Base-by-base conservation (phyloP, 352 stramenopile genomes). In the Phytophthora fragariae region DNA sequence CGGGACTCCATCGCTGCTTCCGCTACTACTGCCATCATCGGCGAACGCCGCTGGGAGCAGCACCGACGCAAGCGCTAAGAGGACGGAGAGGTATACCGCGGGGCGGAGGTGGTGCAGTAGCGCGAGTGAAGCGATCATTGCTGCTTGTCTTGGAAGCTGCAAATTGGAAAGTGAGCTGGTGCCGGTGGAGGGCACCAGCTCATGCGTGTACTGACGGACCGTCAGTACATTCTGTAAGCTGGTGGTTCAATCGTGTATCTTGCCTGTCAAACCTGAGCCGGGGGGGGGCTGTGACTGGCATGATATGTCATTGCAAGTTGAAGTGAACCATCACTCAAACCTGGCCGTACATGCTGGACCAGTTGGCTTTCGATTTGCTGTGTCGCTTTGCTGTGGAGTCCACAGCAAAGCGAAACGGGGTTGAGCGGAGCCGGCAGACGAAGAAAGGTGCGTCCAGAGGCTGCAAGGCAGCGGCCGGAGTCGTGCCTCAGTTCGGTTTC, bases 221-320 rank as follows among this genome's bases (percentile, higher is more conserved):
- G 24, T 27, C 24, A 27, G 24, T 37, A 37, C 33, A 37, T 1
- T 27, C 24, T 3, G 24, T 37, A 37, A 10, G 33, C 33, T 37
- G 33, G 33, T 37, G 24, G 24, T 27, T 27, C 24, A 27, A 27
- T 10, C 33, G 33, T 27, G 24, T 37, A 37, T 41, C 35, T 41
- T 41, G 35, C 35, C 35, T 41, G 49, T 33, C 49, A 55, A 44
- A 41, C 47, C 53, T 70, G 63, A 70, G 55, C 55, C 55, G 46
- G 64, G 62, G 53, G 53, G 3, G 55, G 10, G 10, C 9, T 50
- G 56, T n/a, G 41, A 57, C 44, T 31, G 12, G 31, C 55, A 53
- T 70, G 63, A 59, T 64, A 70, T 70, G 46, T 70, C 64, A 70
- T 59, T 47, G 44, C 21, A 65, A 54, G 55, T 69, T 69, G 62